These are phyloP conservation scores for Cadophora sp. DNA, from an alignment of 2,329 filamentous ascomycete genomes.

Conservation along the genomic window DNA sequence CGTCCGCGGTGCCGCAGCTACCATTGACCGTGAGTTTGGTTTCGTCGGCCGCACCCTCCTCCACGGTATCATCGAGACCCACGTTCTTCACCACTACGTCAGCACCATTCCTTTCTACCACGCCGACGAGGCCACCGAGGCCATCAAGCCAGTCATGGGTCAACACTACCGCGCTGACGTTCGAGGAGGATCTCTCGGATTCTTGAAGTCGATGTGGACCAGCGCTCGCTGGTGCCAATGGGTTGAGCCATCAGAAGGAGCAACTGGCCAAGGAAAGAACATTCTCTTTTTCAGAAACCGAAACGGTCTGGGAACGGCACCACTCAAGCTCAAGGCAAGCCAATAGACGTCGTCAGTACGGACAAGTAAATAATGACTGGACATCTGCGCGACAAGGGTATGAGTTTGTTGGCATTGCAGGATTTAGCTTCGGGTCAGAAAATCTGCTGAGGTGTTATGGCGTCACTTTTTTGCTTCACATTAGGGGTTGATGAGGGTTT, in stretches of 20 bases:
- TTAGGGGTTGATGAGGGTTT: not conserved
- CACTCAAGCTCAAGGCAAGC: constrained; percentile 34
- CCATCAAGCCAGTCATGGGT: constrained; percentile 95
- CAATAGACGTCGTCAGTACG: constrained; percentile 21
- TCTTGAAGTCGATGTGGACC: constrained; percentile 82
- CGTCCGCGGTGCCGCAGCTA: constrained; percentile 89
- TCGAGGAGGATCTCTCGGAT: constrained; percentile 78
- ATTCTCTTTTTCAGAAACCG: constrained; percentile 98
- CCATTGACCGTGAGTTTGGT: constrained; percentile 96
- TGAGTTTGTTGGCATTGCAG: constrained; percentile 17
- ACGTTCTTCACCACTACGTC: constrained; percentile 97
- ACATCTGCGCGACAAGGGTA: constrained; percentile 1
- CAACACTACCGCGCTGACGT: constrained; percentile 89
- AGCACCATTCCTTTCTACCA: constrained; percentile 97
- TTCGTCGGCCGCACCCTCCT: constrained; percentile 91
- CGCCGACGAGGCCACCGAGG: constrained; percentile 91
- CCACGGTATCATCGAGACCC: constrained; percentile 97
- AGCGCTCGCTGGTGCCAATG: constrained; percentile 91
- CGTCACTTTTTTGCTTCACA: constrained; percentile 15
- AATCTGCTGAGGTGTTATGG: constrained; percentile 27
- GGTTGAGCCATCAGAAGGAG: constrained; percentile 90
- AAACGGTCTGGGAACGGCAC: constrained; percentile 75
- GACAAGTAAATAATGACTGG: constrained; percentile 17
- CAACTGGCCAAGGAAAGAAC: constrained; percentile 79
- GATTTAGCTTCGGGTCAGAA: constrained; percentile 21